phyloP scores from a whole-genome alignment of 208 protist species.

The Wallacemonas sp. region DNA sequence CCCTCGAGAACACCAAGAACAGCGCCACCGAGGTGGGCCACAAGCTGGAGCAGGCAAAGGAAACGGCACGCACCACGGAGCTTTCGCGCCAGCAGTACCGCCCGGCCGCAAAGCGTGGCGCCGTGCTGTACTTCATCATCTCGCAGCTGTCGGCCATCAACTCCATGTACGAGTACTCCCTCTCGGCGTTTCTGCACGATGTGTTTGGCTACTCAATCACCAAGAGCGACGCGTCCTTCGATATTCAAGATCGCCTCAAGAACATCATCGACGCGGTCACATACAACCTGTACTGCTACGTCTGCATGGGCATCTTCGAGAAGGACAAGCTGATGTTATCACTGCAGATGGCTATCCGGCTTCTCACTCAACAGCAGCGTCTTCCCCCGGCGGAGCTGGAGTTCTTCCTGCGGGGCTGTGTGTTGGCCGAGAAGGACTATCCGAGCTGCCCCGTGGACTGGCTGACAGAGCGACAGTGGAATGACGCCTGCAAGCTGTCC shows the following conservation, averaged over 20 bases:
- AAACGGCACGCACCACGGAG: slow-evolving; percentile 96
- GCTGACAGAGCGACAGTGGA: slow-evolving; percentile 96
- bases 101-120: slow-evolving; percentile 95
- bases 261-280: slow-evolving; percentile 98
- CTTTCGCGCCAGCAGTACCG: slow-evolving; percentile 95
- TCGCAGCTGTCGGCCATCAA: slow-evolving; percentile 95
- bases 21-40: slow-evolving; percentile 96
- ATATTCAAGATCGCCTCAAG: slow-evolving; percentile 92
- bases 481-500: slow-evolving; percentile 92
- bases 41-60: slow-evolving; percentile 94
- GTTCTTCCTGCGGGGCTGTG: slow-evolving; percentile 98
- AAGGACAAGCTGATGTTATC: slow-evolving; percentile 98
- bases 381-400: slow-evolving; percentile 93
- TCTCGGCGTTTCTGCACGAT: slow-evolving; percentile 95
- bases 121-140: slow-evolving; percentile 98
- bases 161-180: slow-evolving; percentile 99
- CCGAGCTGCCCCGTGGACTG: slow-evolving; percentile 85
- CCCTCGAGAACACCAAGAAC: slow-evolving; percentile 98
- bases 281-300: slow-evolving; percentile 97
- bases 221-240: slow-evolving; percentile 90
- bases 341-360: slow-evolving; percentile 96
- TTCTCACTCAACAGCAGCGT: slow-evolving; percentile 89
- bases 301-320: slow-evolving; percentile 98
- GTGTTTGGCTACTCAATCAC: slow-evolving; percentile 97
- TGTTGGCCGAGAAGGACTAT: slow-evolving; percentile 92